Conservation (phyloP, 2,329 filamentous ascomycete genomes). For the Penicillium sp. region DNA sequence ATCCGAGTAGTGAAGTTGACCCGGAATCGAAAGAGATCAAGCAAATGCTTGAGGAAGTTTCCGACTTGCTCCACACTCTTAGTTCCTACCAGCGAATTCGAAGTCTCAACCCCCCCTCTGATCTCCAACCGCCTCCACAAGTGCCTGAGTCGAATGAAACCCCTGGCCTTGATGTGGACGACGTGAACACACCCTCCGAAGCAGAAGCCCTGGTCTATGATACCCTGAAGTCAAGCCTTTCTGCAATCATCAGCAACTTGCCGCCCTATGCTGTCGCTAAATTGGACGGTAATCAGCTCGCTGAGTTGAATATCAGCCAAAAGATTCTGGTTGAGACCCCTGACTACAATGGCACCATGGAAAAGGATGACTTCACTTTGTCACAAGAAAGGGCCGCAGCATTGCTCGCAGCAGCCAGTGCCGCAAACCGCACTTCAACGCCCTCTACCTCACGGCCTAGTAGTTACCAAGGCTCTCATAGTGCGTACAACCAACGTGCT, state of each 20-base stretch:
- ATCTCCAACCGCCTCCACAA: constrained; percentile 19
- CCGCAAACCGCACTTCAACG: constrained; percentile 34
- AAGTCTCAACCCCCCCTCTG: constrained; percentile 41
- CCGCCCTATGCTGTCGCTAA: constrained; percentile 85
- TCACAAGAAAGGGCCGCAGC: constrained; percentile 45
- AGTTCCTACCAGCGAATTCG: constrained; percentile 62
- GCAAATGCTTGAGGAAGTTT: constrained; percentile 56
- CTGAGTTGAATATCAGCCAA: constrained; percentile 75
- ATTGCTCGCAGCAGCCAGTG: constrained; percentile 29
- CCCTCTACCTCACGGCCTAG: constrained; percentile 32
- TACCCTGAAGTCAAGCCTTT: constrained; percentile 70
- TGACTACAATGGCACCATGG: constrained; percentile 75
- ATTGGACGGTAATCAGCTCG: constrained; percentile 79
- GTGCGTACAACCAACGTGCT: constrained; percentile 35
- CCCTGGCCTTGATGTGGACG: constrained; percentile 31
- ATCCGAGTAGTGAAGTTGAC: constrained; percentile 30
- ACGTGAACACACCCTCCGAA: constrained; percentile 52
- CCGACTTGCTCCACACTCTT: constrained; percentile 59
- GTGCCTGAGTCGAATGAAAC: constrained; percentile 32
- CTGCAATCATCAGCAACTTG: constrained; percentile 68
- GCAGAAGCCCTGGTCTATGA: constrained; percentile 64
- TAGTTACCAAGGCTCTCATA: constrained; percentile 29
- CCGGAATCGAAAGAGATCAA: constrained; percentile 47
- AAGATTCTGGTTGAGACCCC: constrained; percentile 70
- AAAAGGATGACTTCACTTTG: constrained; percentile 69